Evolutionary conservation across 2,329 filamentous ascomycete species (phyloP).

Genomic region (Akanthomyces muscarius): DNA sequence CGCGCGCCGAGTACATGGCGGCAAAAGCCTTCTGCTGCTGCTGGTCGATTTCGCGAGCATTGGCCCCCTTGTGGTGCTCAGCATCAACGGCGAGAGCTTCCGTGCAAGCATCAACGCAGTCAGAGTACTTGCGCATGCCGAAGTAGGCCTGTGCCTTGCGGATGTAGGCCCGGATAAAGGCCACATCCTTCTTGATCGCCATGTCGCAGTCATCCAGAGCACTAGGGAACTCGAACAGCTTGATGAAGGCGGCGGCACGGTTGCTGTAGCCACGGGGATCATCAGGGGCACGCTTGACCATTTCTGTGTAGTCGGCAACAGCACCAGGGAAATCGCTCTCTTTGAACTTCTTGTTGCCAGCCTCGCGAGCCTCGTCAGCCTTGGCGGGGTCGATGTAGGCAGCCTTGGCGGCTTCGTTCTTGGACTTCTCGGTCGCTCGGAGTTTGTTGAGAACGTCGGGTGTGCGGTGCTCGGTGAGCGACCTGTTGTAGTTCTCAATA

Average conservation of each 20-base stretch:
- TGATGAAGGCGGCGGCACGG: conserved; percentile 93
- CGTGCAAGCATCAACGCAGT: conserved; percentile 83
- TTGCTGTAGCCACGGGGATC: conserved; percentile 96
- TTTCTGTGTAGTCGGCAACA: conserved; percentile 90
- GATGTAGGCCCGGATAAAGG: conserved; percentile 94
- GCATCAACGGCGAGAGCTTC: conserved; percentile 76
- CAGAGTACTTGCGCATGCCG: conserved; percentile 97
- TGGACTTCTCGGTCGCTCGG: conserved; percentile 81
- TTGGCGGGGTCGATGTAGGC: conserved; percentile 87
- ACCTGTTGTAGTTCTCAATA: conserved; percentile 86
- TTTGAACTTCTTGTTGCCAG: conserved; percentile 97
- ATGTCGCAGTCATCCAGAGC: conserved; percentile 89
- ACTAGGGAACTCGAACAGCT: conserved; percentile 91
- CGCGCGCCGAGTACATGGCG: conserved; percentile 84
- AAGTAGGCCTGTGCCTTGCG: conserved; percentile 94
- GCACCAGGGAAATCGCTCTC: conserved; percentile 92
- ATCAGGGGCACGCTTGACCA: conserved; percentile 91
- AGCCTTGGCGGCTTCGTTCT: conserved; percentile 68
- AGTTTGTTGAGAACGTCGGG: conserved; percentile 92
- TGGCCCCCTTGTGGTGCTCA: conserved; percentile 64
- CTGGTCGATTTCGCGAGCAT: conserved; percentile 85
- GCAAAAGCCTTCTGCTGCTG: conserved; percentile 90
- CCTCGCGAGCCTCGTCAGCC: conserved; percentile 91
- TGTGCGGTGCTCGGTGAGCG: conserved; percentile 92
- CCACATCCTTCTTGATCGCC: conserved; percentile 85